A percentile compares a stretch with the other conserved stretches of the same genome.
Evolutionary conservation across 371 early-diverging fungal species (phyloP).

Genomic region (Syncephalastrum contaminatum): DNA sequence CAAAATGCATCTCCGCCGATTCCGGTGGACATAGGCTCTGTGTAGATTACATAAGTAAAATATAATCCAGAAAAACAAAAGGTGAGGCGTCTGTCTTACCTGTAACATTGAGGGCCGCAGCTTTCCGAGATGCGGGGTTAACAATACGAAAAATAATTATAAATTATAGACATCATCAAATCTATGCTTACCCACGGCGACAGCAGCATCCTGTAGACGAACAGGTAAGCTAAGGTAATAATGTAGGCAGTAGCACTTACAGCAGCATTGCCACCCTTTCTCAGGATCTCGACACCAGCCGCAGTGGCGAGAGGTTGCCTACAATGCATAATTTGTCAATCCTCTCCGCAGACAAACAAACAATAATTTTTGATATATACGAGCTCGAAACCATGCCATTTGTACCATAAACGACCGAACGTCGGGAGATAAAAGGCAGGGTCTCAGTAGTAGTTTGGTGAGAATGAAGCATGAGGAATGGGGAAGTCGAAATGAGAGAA

Average conservation of each 20-base stretch:
- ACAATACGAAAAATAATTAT: too few relatives aligned
- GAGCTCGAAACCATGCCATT: conserved; percentile 49
- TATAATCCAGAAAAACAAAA: not conserved
- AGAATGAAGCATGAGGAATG: too few relatives aligned
- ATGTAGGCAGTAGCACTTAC: conserved; percentile 40
- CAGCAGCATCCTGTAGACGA: conserved; percentile 70
- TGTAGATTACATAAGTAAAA: not conserved
- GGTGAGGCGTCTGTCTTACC: conserved; percentile 26
- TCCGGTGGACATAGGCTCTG: conserved; percentile 86
- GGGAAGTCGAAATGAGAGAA: too few relatives aligned
- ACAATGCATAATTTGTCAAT: conserved; percentile 5
- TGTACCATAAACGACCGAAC: conserved; percentile 45
- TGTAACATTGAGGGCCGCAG: conserved; percentile 67
- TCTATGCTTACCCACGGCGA: conserved; percentile 60
- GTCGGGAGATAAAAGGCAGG: conserved; percentile 49
- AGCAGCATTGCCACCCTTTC: conserved; percentile 87
- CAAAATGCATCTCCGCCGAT: conserved; percentile 93
- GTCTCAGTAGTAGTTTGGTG: not conserved
- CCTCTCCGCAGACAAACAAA: not conserved
- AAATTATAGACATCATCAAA: too few relatives aligned
- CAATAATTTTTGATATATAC: conserved; percentile 17
- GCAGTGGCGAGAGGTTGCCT: conserved; percentile 82
- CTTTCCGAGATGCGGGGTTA: conserved; percentile 18
- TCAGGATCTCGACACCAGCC: conserved; percentile 78
- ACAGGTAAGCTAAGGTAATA: not conserved